Base-by-base conservation (phyloP, 73 alveolate genomes). In the Blepharisma japonicum region DNA sequence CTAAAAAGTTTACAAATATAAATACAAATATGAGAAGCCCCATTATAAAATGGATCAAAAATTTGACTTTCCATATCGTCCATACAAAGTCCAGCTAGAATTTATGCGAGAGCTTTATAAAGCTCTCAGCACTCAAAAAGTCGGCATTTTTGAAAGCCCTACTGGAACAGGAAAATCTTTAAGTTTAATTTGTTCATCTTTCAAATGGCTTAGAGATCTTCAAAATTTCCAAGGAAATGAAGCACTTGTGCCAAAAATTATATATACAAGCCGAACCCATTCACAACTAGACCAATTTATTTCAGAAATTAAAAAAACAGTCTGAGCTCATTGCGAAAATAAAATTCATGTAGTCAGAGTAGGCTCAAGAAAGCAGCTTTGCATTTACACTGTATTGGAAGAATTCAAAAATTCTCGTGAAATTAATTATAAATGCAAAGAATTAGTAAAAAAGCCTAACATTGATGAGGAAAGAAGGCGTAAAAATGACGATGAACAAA, bases 161-260 rank as follows among this genome's bases (percentile, higher is more conserved):
- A 90, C 97, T 45, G 97, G 97, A 9, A 90, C 97, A 76, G 97
- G 97, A 11, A 90, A 90, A 82, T 71, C 90, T 49, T 56, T 81
- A 79, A 85, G 85, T 83, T 39, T 85, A 27, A 68, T 85, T 48
- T 70, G 90, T 71, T 55, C 74, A 23, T 39, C 84, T 45, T 68
- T 84, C 72, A 55, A 84, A 68, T 84, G 56, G 82, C 83, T 84
- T 39, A n/a, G n/a, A n/a, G n/a, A n/a, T n/a, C n/a, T n/a, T n/a
- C n/a, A n/a, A n/a, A n/a, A n/a, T n/a, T n/a, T n/a, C n/a, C n/a
- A n/a, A n/a, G n/a, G n/a, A n/a, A n/a, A n/a, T n/a, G n/a, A n/a
- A n/a, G n/a, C n/a, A n/a, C n/a, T n/a, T 45, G 81, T 1, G 67
- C 48, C 90, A 6, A 79, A 86, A 55, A 87, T 94, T 0, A 77